A percentile compares a stretch with the other conserved stretches of the same genome.
Conservation (phyloP, 129 eudicot genomes). For the Sambucus nigra region DNA sequence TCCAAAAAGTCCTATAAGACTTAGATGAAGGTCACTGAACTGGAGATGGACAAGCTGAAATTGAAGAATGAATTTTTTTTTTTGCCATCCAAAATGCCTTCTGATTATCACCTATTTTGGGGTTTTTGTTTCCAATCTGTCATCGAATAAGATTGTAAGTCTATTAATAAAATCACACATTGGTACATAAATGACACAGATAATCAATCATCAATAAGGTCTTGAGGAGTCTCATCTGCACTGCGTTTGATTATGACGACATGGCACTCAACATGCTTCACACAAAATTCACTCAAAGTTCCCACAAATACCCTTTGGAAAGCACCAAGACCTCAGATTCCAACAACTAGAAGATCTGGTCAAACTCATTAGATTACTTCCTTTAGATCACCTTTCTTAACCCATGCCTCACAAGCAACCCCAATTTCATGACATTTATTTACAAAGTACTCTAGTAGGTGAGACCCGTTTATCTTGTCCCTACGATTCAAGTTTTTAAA, state of each 20-base stretch:
- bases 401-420: conserved; percentile 98
- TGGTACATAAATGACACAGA: no score
- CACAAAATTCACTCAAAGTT: conserved; percentile 91
- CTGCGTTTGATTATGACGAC: conserved; percentile 81
- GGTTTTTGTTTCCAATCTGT: no score
- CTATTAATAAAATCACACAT: no score
- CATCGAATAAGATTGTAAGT: no score
- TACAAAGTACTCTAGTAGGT: conserved; percentile 84
- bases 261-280: conserved; percentile 88
- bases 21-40: no score
- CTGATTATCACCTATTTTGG: no score
- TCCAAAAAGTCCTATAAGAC: no score
- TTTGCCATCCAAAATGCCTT: no score
- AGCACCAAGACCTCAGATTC: conserved; percentile 94
- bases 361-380: conserved; percentile 67
- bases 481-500: conserved; percentile 43
- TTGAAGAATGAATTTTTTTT: no score
- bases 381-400: conserved; percentile 74
- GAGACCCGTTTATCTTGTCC: conserved; percentile 66
- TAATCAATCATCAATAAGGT: conserved; percentile 70
- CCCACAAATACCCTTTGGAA: conserved; percentile 98
- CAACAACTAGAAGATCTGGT: conserved; percentile 89
- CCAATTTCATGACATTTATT: conserved; percentile 72
- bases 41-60: no score
- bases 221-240: conserved; percentile 62